Evolutionary conservation across 306 rosid genomes (phyloP), one percentile per base, ranked within the genome.

Genomic region (Cicer bijugum): DNA sequence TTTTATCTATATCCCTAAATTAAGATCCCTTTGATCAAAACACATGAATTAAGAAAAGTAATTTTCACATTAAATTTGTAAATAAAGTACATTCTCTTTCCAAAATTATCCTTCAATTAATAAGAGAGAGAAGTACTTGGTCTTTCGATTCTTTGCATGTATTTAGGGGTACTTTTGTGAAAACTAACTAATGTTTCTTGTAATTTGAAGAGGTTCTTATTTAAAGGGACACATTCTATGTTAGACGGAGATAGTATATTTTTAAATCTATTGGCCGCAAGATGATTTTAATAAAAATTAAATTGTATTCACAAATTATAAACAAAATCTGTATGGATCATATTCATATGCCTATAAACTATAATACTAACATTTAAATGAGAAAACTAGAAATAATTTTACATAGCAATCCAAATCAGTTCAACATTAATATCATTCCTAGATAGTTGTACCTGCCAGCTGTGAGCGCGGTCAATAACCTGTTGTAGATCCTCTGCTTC

Each of bases 401-500:
- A 11, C 45, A 67, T n/a, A 59, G 12, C 23, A 20, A 58, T 67
- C 77, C 56, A 14, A 44, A 75, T 61, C 12, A 48, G 64, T 53
- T 72, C 59, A 53, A 61, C 48, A 5, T 66, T 4, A 15, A 57
- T 64, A 20, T 8, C 9, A 78, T 12, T 23, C 28, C 42, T 3
- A 55, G 45, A 33, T 45, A 60, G 43, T 66, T 42, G 45, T 85
- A 91, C 98, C 98, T 87, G 96, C 96, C 92, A 88, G 81, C 86
- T 88, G 71, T 77, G 47, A 44, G 87, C 83, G 70, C 65, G 80
- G 39, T 78, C 86, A 69, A 78, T 66, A 62, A 84, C 51, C 75
- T 82, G 85, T 60, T 72, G 84, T 7, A 85, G 80, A 55, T 85
- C 86, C 75, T 74, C 43, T 38, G 89, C 75, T 47, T 85, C 79